These are phyloP conservation scores for Dactylellina leptospora DNA, from an alignment of 2,329 filamentous ascomycete species.

Conservation along the genomic window DNA sequence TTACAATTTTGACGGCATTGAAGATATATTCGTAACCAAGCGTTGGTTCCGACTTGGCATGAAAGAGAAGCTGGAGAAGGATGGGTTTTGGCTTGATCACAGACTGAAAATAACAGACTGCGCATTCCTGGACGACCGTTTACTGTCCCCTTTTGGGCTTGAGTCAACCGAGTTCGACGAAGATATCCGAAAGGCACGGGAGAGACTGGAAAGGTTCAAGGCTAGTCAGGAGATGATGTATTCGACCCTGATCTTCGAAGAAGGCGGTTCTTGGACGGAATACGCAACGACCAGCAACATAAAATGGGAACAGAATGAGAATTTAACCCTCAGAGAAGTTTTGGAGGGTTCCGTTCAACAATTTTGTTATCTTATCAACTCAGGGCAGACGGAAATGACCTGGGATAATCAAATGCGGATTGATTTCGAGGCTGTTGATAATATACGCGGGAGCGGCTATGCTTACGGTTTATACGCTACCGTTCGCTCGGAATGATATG, in stretches of 20 bases:
- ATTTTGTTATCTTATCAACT: background rate
- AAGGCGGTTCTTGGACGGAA: background rate
- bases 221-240: background rate
- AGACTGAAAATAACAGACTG: background rate
- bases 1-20: background rate
- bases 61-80: background rate
- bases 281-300: background rate
- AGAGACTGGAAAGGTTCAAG: background rate
- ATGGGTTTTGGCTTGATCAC: background rate
- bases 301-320: background rate
- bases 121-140: slow-evolving; percentile 15
- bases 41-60: background rate
- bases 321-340: background rate
- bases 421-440: background rate
- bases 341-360: background rate
- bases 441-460: too few relatives aligned
- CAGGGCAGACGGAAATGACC: background rate
- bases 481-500: too few relatives aligned
- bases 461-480: too few relatives aligned
- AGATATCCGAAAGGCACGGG: background rate
- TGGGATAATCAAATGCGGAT: background rate
- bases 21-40: background rate
- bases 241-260: background rate
- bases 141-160: background rate
- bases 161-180: background rate